These are phyloP conservation scores for Pyrus hybrid DNA, from an alignment of 331 rosid genomes.

Conservation along the genomic window DNA sequence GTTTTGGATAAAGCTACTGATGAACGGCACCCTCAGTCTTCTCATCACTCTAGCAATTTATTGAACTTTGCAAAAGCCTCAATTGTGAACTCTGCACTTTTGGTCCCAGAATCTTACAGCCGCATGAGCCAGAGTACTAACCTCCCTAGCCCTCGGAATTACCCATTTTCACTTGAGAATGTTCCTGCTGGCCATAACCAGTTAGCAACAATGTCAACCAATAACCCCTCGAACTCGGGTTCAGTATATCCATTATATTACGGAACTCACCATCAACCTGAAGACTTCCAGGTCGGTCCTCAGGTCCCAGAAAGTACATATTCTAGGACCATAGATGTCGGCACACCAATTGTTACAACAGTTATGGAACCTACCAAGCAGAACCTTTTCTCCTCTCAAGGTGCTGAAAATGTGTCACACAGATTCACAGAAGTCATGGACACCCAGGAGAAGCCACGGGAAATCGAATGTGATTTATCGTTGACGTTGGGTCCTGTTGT, in stretches of 20 bases:
- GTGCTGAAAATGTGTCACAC: conserved; percentile 29
- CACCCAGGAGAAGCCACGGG: conserved; percentile 35
- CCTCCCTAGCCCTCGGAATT: conserved; percentile 31
- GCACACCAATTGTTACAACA: conserved; percentile 53
- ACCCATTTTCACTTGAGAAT: conserved; percentile 39
- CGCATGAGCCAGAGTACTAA: conserved; percentile 32
- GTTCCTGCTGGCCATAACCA: conserved; percentile 38
- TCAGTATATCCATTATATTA: conserved; percentile 85
- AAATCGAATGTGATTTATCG: conserved; percentile 65
- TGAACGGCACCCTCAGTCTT: conserved; percentile 31
- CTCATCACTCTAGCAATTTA: conserved; percentile 34
- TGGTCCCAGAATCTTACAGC: conserved; percentile 38
- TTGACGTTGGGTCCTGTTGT: conserved; percentile 64
- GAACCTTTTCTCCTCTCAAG: conserved; percentile 27
- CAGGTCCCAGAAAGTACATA: conserved; percentile 24
- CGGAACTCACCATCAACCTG: conserved; percentile 36
- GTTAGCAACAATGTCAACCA: conserved; percentile 36
- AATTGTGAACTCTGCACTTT: conserved; percentile 22
- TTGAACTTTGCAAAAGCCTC: conserved; percentile 34
- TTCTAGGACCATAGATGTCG: conserved; percentile 47
- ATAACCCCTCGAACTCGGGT: conserved; percentile 43
- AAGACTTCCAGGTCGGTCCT: conserved; percentile 31
- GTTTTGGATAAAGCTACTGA: conserved; percentile 28
- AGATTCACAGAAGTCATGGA: conserved; percentile 29
- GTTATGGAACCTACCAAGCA: conserved; percentile 48